These are phyloP conservation scores for Boletales sp. DNA, from an alignment of 768 basidiomycete genomes.

Conservation along the genomic window DNA sequence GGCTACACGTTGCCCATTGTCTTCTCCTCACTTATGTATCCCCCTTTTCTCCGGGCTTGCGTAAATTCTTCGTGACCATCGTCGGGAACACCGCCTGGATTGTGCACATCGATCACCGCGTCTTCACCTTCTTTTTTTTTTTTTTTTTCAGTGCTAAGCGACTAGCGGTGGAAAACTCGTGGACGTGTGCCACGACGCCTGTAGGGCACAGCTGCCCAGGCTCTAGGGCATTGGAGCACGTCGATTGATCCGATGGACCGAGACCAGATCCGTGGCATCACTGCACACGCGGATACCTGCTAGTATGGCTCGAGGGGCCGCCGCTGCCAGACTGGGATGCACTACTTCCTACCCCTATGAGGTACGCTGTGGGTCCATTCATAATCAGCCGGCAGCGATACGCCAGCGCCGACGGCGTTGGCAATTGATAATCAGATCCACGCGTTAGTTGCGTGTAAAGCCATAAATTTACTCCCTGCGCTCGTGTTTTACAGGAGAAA, in stretches of 20 bases:
- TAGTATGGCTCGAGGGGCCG: slow-evolving; percentile 1
- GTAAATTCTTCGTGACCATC: slow-evolving; percentile 22
- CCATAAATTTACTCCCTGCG: neutral
- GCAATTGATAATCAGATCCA: slow-evolving; percentile 6
- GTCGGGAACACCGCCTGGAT: slow-evolving; percentile 8
- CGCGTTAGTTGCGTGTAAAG: slow-evolving; percentile 10
- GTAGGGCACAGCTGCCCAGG: slow-evolving; percentile 15
- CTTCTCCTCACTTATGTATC: slow-evolving; percentile 20
- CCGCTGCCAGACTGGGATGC: neutral
- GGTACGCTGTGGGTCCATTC: neutral
- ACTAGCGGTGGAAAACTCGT: neutral
- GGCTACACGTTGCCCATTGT: slow-evolving; percentile 26
- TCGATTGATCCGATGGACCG: slow-evolving; percentile 8
- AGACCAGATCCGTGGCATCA: slow-evolving; percentile 6
- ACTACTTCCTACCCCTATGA: slow-evolving; percentile 11
- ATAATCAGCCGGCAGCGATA: slow-evolving; percentile 5
- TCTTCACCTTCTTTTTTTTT: neutral
- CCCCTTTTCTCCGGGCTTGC: slow-evolving; percentile 19
- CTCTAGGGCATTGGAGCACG: slow-evolving; percentile 14
- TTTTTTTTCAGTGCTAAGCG: slow-evolving; percentile 1
- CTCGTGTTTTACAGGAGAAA: neutral
- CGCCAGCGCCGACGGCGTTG: slow-evolving; percentile 6
- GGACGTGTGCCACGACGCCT: neutral
- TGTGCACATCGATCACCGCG: neutral
- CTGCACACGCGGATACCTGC: slow-evolving; percentile 21